phyloP scores from a whole-genome alignment of 257 asterid species.

The Petunia secreta region DNA sequence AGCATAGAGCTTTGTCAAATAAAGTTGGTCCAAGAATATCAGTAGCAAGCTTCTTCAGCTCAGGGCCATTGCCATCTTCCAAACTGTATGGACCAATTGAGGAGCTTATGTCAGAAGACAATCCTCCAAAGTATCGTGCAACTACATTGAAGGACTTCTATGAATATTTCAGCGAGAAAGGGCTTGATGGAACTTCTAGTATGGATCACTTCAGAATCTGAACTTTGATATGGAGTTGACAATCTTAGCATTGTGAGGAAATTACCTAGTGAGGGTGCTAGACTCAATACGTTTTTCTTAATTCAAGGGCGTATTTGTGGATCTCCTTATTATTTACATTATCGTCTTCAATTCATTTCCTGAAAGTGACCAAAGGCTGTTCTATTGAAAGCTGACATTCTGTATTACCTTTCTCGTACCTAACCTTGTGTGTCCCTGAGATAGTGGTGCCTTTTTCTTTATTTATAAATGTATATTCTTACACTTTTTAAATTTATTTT shows the following conservation, averaged over 20 bases:
- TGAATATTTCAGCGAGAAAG: constrained; percentile 38
- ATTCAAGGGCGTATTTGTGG: too few relatives aligned
- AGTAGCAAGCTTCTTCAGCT: constrained; percentile 63
- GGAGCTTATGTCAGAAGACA: constrained; percentile 54
- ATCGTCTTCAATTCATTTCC: neutral
- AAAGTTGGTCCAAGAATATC: constrained; percentile 60
- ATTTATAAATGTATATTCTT: too few relatives aligned
- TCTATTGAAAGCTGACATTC: neutral
- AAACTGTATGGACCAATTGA: constrained; percentile 56
- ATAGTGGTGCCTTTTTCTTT: neutral
- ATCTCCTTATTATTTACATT: too few relatives aligned
- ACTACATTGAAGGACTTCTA: constrained; percentile 54
- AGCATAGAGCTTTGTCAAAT: constrained; percentile 64
- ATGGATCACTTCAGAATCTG: constrained; percentile 55
- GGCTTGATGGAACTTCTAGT: constrained; percentile 59
- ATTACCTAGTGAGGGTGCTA: too few relatives aligned
- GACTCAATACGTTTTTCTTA: too few relatives aligned
- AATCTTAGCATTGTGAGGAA: neutral
- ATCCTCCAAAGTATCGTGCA: constrained; percentile 61
- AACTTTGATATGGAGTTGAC: neutral
- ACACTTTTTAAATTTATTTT: neutral
- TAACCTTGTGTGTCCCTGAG: neutral
- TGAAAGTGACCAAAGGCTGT: neutral
- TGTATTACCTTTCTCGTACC: neutral
- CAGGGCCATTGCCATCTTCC: constrained; percentile 41